Evolutionary conservation across 169 alveolate genomes (phyloP), one percentile per base, ranked within the genome.

Genomic region (Ophryocystis elektroscirrha): DNA sequence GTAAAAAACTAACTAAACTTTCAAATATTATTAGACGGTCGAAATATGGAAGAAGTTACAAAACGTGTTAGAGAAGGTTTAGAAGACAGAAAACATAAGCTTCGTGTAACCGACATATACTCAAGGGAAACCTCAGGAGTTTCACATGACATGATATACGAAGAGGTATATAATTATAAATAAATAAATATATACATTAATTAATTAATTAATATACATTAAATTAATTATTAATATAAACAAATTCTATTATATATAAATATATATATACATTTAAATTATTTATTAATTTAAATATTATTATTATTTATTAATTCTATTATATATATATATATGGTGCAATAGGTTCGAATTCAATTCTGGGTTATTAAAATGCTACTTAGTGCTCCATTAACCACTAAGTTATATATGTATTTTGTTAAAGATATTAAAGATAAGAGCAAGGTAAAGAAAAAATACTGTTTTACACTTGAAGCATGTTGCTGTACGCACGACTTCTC

Each of bases 311-410:
- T 27, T 6, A 0, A 6, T 15, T 48, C 6, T 28, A 6, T 28
- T 2, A 29, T n/a, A 24, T 16, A n/a, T 42, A n/a, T 42, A 16
- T 22, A 15, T 4, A 25, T 36, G 4, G 20, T 19, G 2, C 28
- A 25, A 2, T 45, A 76, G 63, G 83, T 76, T 22, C 73, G 74
- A 50, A 63, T 76, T 24, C 85, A 76, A 53, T 76, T 76, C 67
- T 76, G 85, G 85, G 82, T 74, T 20, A 71, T 70, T 12, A 76
- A 73, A 57, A 76, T 73, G 83, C 70, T 76, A 25, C 73, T 76
- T 30, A 56, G 74, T 5, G 71, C 77, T 0, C 85, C 83, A 1
- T 63, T 76, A 24, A 72, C 85, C 15, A 69, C 79, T 28, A 76
- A 76, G 59, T 50, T 76, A 6, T 76, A 76, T 70, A 67, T 78